These are phyloP conservation scores for Solanum bukasovii DNA, from an alignment of 257 asterid genomes.

Conservation along the genomic window DNA sequence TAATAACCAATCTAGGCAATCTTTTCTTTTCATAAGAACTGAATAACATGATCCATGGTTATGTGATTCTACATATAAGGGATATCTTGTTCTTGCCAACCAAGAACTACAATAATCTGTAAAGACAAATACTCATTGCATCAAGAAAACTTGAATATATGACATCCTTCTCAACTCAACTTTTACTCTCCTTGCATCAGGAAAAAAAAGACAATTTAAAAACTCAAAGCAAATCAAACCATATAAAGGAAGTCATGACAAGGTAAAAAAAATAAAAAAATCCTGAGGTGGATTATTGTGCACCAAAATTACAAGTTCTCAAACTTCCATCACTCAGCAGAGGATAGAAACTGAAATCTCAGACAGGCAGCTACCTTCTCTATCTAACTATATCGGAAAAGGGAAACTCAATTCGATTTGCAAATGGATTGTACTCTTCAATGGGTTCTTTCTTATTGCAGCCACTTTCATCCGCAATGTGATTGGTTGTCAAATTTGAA, in stretches of 20 bases:
- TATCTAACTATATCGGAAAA: slow-evolving; percentile 44
- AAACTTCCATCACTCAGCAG: slow-evolving; percentile 31
- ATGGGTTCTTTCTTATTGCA: no score
- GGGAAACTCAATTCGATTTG: no score
- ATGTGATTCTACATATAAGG: background rate
- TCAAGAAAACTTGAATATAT: background rate
- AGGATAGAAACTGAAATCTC: slow-evolving; percentile 12
- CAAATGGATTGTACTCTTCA: slow-evolving; percentile 91
- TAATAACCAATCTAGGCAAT: background rate
- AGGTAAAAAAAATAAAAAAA: slow-evolving; percentile 7
- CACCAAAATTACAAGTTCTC: slow-evolving; percentile 32
- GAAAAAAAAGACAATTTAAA: background rate
- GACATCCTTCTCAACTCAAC: background rate
- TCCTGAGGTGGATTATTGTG: slow-evolving; percentile 31
- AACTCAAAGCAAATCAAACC: slow-evolving; percentile 11
- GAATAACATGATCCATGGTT: background rate
- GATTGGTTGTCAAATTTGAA: no score
- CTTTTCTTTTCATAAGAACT: background rate
- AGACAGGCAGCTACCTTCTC: slow-evolving; percentile 19
- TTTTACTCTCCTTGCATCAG: background rate
- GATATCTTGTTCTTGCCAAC: background rate
- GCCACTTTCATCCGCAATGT: no score
- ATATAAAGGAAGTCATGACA: slow-evolving; percentile 2
- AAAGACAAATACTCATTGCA: background rate
- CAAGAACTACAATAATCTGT: background rate